phyloP scores from a whole-genome alignment of 495 filamentous ascomycete species.

The Xeromyces bisporus region DNA sequence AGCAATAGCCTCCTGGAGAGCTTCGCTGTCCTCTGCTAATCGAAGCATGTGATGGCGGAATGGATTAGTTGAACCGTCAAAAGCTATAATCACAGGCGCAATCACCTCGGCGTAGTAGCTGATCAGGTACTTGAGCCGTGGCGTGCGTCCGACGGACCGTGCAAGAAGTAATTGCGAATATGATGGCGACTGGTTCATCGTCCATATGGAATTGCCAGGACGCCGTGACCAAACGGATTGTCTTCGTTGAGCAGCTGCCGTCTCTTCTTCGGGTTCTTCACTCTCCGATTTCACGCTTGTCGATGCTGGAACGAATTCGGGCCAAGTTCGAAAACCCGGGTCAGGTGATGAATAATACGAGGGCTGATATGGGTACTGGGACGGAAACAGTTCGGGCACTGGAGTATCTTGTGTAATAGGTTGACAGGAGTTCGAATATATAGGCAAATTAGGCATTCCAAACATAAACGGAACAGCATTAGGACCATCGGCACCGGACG shows the following conservation, averaged over 20 bases:
- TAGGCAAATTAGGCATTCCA: neutral
- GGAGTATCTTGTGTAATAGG: too few species aligned
- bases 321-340: neutral
- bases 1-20: slow-evolving; percentile 81
- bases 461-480: neutral
- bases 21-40: slow-evolving; percentile 60
- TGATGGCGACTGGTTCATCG: slow-evolving; percentile 19
- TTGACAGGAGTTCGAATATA: neutral
- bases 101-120: slow-evolving; percentile 68
- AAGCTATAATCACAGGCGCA: slow-evolving; percentile 77
- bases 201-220: slow-evolving; percentile 6
- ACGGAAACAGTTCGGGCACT: neutral
- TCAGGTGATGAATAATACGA: neutral
- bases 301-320: neutral
- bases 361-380: neutral
- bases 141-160: slow-evolving; percentile 33
- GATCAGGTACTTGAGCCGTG: slow-evolving; percentile 40
- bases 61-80: slow-evolving; percentile 71
- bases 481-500: neutral
- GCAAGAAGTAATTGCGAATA: slow-evolving; percentile 29
- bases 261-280: neutral
- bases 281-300: neutral
- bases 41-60: slow-evolving; percentile 72
- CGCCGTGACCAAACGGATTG: neutral
- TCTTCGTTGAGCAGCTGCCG: neutral